Conservation (phyloP, 2,329 filamentous ascomycete genomes). For the Talaromyces sp. region DNA sequence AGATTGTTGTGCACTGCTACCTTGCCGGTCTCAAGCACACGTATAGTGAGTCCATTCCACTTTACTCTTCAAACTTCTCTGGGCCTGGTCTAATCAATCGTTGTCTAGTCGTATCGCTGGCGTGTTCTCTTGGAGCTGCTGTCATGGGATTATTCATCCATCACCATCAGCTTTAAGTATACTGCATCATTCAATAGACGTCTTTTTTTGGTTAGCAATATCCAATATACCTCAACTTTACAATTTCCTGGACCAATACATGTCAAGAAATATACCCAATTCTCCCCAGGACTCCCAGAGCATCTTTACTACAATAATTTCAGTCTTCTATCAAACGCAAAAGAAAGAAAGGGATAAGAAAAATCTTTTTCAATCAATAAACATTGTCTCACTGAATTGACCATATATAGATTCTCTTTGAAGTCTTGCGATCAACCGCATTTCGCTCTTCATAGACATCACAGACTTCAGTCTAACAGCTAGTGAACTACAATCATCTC, state of each 20-base stretch:
- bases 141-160: slow-evolving; percentile 22
- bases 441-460: too few relatives aligned
- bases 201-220: too few relatives aligned
- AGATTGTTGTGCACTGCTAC: slow-evolving; percentile 33
- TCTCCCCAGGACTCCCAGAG: neutral
- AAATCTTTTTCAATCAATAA: neutral
- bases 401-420: too few relatives aligned
- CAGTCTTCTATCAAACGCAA: neutral
- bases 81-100: neutral
- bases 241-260: too few relatives aligned
- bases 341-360: neutral
- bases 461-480: too few relatives aligned
- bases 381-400: too few relatives aligned
- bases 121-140: slow-evolving; percentile 21
- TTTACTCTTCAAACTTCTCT: neutral
- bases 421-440: too few relatives aligned
- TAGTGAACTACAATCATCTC: slow-evolving; percentile 19
- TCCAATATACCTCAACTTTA: too few relatives aligned
- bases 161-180: slow-evolving; percentile 21
- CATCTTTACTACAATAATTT: neutral
- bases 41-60: slow-evolving; percentile 24
- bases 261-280: too few relatives aligned
- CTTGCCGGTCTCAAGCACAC: slow-evolving; percentile 31
- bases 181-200: too few relatives aligned
- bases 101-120: slow-evolving; percentile 18